Evolutionary conservation across 192 early-diverging fungal species (phyloP).

Genomic region (Backusella mclennaniae): DNA sequence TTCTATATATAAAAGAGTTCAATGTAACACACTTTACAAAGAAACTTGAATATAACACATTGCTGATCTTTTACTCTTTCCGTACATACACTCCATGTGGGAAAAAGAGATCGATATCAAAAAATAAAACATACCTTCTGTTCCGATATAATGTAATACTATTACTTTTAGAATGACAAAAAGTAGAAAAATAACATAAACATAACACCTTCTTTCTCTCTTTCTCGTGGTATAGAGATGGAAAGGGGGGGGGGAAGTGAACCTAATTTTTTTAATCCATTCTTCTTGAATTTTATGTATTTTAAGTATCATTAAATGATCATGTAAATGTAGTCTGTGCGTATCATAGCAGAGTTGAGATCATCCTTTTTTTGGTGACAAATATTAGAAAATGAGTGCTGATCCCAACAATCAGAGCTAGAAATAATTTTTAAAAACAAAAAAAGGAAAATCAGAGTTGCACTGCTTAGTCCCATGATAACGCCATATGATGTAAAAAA

Average conservation of each 20-base stretch:
- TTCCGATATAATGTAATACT: not conserved
- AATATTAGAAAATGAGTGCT: not conserved
- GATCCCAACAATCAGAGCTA: not conserved
- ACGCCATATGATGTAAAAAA: slow-evolving; percentile 1
- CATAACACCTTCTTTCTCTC: not conserved
- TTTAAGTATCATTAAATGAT: not conserved
- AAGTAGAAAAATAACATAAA: not conserved
- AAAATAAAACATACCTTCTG: not conserved
- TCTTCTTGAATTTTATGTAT: not conserved
- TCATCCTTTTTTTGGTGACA: not conserved
- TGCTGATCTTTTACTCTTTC: not conserved
- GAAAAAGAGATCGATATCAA: not conserved
- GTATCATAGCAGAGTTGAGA: not conserved
- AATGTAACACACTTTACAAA: slow-evolving; percentile 1
- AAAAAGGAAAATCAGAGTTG: not conserved
- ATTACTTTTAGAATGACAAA: not conserved
- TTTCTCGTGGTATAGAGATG: not conserved
- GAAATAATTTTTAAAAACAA: not conserved
- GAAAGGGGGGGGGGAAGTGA: not conserved
- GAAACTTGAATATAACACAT: not conserved
- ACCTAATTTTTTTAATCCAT: not conserved
- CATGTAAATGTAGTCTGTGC: slow-evolving; percentile 8
- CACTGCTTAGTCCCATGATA: not conserved
- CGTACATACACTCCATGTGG: not conserved
- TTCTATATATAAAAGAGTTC: not conserved